Evolutionary conservation across 257 asterid species (phyloP).

Genomic region (Fraxinus anomala): DNA sequence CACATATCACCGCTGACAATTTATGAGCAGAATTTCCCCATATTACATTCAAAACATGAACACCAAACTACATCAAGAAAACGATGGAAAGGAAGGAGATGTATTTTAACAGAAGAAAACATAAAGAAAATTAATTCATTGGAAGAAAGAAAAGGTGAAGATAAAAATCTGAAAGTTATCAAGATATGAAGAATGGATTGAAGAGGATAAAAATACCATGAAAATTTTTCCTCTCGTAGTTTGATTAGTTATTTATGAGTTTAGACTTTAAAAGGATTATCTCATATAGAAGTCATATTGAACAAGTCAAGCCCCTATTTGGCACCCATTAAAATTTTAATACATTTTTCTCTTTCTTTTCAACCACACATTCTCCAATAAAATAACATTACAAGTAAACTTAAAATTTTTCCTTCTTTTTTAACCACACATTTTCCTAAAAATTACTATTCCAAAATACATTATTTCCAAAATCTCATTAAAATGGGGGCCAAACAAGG

Average conservation of each 20-base stretch:
- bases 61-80: background rate
- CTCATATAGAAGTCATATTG: background rate
- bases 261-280: background rate
- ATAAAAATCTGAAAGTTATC: background rate
- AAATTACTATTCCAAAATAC: too few species aligned
- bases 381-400: too few species aligned
- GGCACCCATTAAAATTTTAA: too few species aligned
- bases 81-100: background rate
- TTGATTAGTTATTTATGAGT: background rate
- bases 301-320: background rate
- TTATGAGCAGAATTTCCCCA: background rate
- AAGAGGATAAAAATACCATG: background rate
- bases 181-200: background rate
- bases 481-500: too few species aligned
- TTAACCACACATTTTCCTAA: too few species aligned
- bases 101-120: too few species aligned
- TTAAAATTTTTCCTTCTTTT: too few species aligned
- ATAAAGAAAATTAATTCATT: too few species aligned
- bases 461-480: too few species aligned
- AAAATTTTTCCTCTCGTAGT: background rate
- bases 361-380: too few species aligned
- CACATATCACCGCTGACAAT: background rate
- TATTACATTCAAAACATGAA: background rate
- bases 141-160: background rate
- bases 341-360: too few species aligned